Percentiles rank a stretch among this genome's conserved stretches.
phyloP scores from a whole-genome alignment of 257 asterid genomes.

The Solanum etuberosum region DNA sequence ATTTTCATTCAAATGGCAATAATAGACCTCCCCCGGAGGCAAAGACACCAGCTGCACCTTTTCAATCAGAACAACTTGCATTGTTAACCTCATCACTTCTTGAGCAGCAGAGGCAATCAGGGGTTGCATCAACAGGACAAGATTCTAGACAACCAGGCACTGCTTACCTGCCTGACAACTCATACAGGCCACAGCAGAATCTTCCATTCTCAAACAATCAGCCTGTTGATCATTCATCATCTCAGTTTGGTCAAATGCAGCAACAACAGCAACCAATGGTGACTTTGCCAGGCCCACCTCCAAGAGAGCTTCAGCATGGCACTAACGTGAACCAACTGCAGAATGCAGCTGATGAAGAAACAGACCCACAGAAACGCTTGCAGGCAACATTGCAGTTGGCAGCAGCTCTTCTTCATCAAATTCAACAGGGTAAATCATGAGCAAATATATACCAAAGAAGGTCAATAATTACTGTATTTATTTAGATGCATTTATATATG shows the following conservation, averaged over 20 bases:
- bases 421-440: slow-evolving; percentile 66
- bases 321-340: slow-evolving; percentile 32
- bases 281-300: slow-evolving; percentile 22
- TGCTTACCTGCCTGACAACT: slow-evolving; percentile 21
- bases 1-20: slow-evolving; percentile 16
- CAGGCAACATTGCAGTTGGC: slow-evolving; percentile 91
- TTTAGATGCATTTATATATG: background rate
- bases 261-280: slow-evolving; percentile 23
- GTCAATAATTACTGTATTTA: background rate
- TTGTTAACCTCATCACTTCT: slow-evolving; percentile 65
- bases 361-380: slow-evolving; percentile 75
- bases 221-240: slow-evolving; percentile 28
- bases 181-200: slow-evolving; percentile 26
- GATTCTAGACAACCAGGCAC: slow-evolving; percentile 38
- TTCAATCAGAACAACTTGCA: slow-evolving; percentile 62
- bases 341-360: slow-evolving; percentile 38
- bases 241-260: slow-evolving; percentile 42
- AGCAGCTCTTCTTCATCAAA: slow-evolving; percentile 90
- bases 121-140: slow-evolving; percentile 13
- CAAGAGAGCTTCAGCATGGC: slow-evolving; percentile 27
- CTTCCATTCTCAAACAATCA: slow-evolving; percentile 31
- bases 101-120: slow-evolving; percentile 55
- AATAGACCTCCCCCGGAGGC: slow-evolving; percentile 29
- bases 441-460: background rate
- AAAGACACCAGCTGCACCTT: slow-evolving; percentile 26